Evolutionary conservation across 331 rosid genomes (phyloP), one percentile per base, ranked within the genome.

Genomic region (Malus hybrid): DNA sequence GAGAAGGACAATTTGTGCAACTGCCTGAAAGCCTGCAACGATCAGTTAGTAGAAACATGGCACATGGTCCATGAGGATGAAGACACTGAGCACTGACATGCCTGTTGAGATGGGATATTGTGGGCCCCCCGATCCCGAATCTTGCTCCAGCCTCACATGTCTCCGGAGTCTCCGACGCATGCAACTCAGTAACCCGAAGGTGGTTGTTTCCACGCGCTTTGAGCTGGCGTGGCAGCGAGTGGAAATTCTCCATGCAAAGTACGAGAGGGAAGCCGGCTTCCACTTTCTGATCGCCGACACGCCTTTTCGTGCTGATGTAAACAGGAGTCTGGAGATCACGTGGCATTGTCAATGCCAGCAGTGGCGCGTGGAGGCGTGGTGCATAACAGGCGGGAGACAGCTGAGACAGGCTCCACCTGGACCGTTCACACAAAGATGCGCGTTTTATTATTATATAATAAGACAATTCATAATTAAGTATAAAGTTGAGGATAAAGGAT

Each of bases 31-130:
- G 20, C 20, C n/a, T 52, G 57, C 20, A 6, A 16, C 10, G 57
- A 16, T 16, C 67, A 63, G 20, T 30, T 2, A 16, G 56, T 56
- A 44, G 70, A 77, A 77, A 74, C 68, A 33, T 22, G 32, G 70
- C 87, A 81, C 79, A 71, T 79, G 76, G 68, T 63, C 72, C 70
- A 74, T 65, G 78, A 33, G 33, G 76, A 77, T 82, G 66, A 26
- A 32, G 46, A 65, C 48, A 65, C 15, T 18, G 48, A 10, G 48
- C 1, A 42, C 48, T 10, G 65, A 44, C 56, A 30, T 18, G n/a
- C 12, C 10, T 6, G 13, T 36, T 42, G 52, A 44, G 57, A 66
- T 42, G 63, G 55, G 78, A 66, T 72, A 33, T 72, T 28, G 29
- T 56, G 62, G 77, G 48, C 5, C 48, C 46, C 48, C 48, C 48